Evolutionary conservation across 139 green algal species (phyloP).

Genomic region (Deuterostichococcus epilithicus): DNA sequence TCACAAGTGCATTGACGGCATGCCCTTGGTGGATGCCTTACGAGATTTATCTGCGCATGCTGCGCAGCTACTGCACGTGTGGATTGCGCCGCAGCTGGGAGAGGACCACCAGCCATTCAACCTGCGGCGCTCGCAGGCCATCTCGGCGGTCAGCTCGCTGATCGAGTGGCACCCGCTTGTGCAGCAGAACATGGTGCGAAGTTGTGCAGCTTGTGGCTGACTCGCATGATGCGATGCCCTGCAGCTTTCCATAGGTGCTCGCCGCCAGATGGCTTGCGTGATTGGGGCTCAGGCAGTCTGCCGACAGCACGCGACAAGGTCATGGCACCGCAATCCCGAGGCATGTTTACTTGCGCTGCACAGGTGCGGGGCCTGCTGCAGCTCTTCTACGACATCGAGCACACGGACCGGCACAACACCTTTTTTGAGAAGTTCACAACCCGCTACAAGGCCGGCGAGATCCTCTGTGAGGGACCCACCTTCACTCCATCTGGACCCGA

Average conservation of each 20-base stretch:
- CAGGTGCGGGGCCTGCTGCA: constrained; percentile 60
- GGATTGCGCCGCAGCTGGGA: constrained; percentile 21
- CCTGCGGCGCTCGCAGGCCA: not conserved
- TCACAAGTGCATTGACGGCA: not conserved
- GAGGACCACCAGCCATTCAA: not conserved
- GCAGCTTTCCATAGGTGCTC: no score
- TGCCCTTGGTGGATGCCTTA: constrained; percentile 2
- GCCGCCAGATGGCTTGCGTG: no score
- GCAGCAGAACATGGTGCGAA: constrained; percentile 68
- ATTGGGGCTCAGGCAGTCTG: no score
- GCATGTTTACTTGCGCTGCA: not conserved
- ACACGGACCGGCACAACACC: constrained; percentile 59
- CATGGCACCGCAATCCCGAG: no score
- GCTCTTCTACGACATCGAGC: constrained; percentile 86
- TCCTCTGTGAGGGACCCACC: constrained; percentile 61
- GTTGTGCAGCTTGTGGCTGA: not conserved
- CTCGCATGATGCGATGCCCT: not conserved
- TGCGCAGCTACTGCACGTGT: constrained; percentile 16
- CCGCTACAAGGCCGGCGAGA: constrained; percentile 71
- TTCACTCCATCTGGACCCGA: not conserved
- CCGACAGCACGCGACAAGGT: no score
- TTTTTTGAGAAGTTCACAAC: constrained; percentile 97
- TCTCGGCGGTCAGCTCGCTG: constrained; percentile 34
- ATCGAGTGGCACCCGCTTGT: constrained; percentile 84
- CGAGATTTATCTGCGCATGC: no score